These are phyloP conservation scores for Metroxylon sagu DNA, from an alignment of 176 grass and related monocot genomes.

Conservation along the genomic window DNA sequence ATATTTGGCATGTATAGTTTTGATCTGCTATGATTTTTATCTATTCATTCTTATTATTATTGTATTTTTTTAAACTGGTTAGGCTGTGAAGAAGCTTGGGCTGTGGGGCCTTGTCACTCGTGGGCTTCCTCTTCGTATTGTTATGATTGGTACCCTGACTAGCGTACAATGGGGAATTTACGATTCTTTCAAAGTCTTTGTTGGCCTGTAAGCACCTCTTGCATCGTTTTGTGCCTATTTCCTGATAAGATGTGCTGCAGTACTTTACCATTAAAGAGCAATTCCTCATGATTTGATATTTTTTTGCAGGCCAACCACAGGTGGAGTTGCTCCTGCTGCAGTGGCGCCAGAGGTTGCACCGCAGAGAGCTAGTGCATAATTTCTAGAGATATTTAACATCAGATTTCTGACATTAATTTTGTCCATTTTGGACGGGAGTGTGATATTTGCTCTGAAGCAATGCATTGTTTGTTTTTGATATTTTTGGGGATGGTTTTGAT, in stretches of 20 bases:
- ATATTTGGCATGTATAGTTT: too few species aligned
- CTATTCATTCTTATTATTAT: not conserved
- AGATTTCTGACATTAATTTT: conserved; percentile 15
- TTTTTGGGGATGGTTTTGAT: conserved; percentile 40
- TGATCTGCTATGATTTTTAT: too few species aligned
- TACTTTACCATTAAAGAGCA: not conserved
- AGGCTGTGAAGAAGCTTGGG: conserved; percentile 83
- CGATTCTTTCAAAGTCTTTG: conserved; percentile 78
- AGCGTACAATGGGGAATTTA: conserved; percentile 77
- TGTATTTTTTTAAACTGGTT: not conserved
- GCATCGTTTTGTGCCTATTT: not conserved
- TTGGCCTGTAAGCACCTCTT: conserved; percentile 62
- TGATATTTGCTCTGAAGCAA: conserved; percentile 16
- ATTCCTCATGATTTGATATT: not conserved
- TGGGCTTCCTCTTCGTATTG: conserved; percentile 55
- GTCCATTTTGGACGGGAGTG: conserved; percentile 24
- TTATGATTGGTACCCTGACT: conserved; percentile 82
- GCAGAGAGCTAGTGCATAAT: conserved; percentile 27
- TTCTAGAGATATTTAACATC: conserved; percentile 12
- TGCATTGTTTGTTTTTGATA: conserved; percentile 37
- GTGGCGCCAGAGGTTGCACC: conserved; percentile 11
- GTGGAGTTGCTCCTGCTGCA: conserved; percentile 46
- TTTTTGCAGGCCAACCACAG: conserved; percentile 48
- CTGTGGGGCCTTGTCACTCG: conserved; percentile 61
- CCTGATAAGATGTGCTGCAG: not conserved